Base-by-base conservation (phyloP, 2,329 filamentous ascomycete species). In the Colletotrichum filicis region DNA sequence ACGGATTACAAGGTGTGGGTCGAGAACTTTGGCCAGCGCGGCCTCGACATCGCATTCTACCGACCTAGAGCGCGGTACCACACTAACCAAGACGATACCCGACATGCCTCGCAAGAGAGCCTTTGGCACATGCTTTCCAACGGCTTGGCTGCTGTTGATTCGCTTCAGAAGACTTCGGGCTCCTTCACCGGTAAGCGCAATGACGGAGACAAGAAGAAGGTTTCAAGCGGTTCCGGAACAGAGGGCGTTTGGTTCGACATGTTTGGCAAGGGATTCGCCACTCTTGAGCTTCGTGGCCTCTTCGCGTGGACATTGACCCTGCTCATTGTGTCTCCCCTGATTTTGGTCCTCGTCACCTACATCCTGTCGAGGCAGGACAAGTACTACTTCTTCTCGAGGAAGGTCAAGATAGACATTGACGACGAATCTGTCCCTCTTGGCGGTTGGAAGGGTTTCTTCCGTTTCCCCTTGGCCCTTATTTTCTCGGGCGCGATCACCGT, bases 101-200 rank as follows among this genome's bases (percentile, higher is more conserved):
- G 90, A 52, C 95, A 98, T 82, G 93, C 95, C 0, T 93, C 91
- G n/a, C 82, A 83, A 71, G 83, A 85, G 59, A 92, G 90, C 74
- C 83, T 98, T 24, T 98, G 95, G 95, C 95, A 98, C 81, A 98
- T 99, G 97, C 87, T 99, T 49, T 97, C 94, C 49, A 92, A 92
- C 16, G 91, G 95, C 6, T 84, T 98, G 28, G 90, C 92, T 7
- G 97, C 95, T 0, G 91, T 94, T 26, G 87, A 92, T 77, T 87
- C 87, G 1, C 86, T 98, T 56, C 92, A 94, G 0, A 89, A 90
- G 1, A 92, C 90, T 70, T 85, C 88, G 58, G 87, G 86, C 2
- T 19, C 22, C 30, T 98, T 97, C 78, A 88, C 89, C 63, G 90
- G 92, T 5, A 83, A 85, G 19, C 82, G 88, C 52, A 83, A 85